A percentile compares a stretch with the other conserved stretches of the same genome.
Evolutionary conservation across 2,329 filamentous ascomycete species (phyloP).

Genomic region (Epichloe glyceriae): DNA sequence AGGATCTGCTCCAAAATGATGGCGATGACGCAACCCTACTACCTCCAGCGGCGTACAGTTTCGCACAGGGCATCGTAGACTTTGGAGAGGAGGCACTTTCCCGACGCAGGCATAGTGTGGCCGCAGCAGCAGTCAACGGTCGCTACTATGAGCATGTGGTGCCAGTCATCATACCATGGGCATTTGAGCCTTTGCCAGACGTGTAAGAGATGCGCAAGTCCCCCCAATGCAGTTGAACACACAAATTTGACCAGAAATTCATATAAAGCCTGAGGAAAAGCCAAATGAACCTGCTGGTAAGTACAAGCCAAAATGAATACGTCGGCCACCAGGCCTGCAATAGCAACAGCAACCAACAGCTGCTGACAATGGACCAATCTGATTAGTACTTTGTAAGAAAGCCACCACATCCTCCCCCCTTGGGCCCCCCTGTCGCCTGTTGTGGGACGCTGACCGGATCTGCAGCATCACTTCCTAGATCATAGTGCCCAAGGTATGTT

Average conservation of each 20-base stretch:
- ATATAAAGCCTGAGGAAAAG: slow-evolving; percentile 35
- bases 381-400: slow-evolving; percentile 34
- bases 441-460: not conserved
- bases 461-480: slow-evolving; percentile 52
- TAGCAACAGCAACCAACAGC: not conserved
- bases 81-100: slow-evolving; percentile 7
- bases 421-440: not conserved
- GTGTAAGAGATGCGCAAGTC: slow-evolving; percentile 18
- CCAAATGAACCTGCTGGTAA: slow-evolving; percentile 61
- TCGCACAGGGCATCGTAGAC: slow-evolving; percentile 13
- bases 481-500: slow-evolving; percentile 54
- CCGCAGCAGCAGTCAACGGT: not conserved
- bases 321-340: not conserved
- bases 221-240: not conserved
- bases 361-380: not conserved
- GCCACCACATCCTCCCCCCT: not conserved
- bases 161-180: slow-evolving; percentile 39
- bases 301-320: slow-evolving; percentile 8
- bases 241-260: not conserved
- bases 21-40: not conserved
- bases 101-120: not conserved
- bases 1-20: not conserved
- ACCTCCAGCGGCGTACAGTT: not conserved
- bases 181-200: slow-evolving; percentile 33
- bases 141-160: slow-evolving; percentile 58